phyloP scores from a whole-genome alignment of 2,329 filamentous ascomycete species.

The Dactylellina haptotyla region DNA sequence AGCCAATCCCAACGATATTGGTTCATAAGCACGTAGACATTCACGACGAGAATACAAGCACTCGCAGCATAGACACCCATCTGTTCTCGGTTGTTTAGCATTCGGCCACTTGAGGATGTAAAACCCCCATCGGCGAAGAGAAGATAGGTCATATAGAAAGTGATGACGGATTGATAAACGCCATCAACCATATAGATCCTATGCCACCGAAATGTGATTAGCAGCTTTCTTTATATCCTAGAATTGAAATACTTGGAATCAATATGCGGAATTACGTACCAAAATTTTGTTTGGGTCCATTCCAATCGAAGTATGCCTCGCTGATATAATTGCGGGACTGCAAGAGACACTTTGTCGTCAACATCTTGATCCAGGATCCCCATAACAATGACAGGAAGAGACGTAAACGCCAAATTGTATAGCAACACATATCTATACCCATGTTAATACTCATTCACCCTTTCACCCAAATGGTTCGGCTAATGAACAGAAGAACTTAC shows the following conservation, averaged over 20 bases:
- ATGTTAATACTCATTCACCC: slow-evolving; percentile 1
- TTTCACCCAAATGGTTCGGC: neutral
- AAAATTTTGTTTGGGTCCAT: slow-evolving; percentile 97
- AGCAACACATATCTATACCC: slow-evolving; percentile 78
- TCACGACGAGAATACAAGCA: slow-evolving; percentile 86
- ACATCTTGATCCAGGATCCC: slow-evolving; percentile 98
- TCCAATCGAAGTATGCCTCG: slow-evolving; percentile 94
- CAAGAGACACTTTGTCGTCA: slow-evolving; percentile 89
- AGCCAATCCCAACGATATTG: slow-evolving; percentile 99
- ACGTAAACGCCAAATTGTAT: slow-evolving; percentile 97
- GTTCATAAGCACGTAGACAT: slow-evolving; percentile 93
- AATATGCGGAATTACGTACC: slow-evolving; percentile 67
- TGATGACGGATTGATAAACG: slow-evolving; percentile 90
- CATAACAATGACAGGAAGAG: slow-evolving; percentile 91
- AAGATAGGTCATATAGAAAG: slow-evolving; percentile 91
- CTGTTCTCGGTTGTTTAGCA: slow-evolving; percentile 80
- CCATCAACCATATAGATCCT: slow-evolving; percentile 96
- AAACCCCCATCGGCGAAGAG: slow-evolving; percentile 76
- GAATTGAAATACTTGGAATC: neutral
- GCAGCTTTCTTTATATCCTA: neutral
- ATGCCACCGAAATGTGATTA: slow-evolving; percentile 9
- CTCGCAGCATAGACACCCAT: slow-evolving; percentile 89
- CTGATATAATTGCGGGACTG: slow-evolving; percentile 93
- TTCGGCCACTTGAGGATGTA: slow-evolving; percentile 76
- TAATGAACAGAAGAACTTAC: slow-evolving; percentile 10